A percentile compares a stretch with the other conserved stretches of the same genome.
These are phyloP conservation scores for Dimargaris xerosporica DNA, from an alignment of 192 early-diverging fungal species.

Conservation along the genomic window DNA sequence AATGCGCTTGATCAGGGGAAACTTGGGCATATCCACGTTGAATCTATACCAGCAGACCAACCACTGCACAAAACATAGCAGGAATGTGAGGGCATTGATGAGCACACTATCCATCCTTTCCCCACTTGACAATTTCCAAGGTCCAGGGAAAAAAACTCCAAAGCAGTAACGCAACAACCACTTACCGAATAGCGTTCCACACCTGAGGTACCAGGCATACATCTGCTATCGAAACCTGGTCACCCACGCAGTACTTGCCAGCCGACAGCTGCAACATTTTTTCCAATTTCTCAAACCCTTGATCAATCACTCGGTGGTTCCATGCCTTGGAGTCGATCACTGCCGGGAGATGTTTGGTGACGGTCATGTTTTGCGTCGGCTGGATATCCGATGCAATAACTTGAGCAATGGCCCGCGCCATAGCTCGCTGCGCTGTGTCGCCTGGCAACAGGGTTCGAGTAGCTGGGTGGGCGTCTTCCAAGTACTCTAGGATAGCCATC, in stretches of 20 bases:
- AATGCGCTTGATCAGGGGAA: constrained; percentile 52
- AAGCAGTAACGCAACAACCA: no score
- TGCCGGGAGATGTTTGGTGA: constrained; percentile 40
- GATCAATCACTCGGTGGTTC: constrained; percentile 34
- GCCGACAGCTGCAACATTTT: constrained; percentile 39
- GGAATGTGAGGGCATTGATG: no score
- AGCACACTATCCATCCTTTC: no score
- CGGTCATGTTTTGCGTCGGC: constrained; percentile 69
- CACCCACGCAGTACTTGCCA: constrained; percentile 63
- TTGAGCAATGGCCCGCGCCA: constrained; percentile 51
- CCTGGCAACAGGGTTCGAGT: constrained; percentile 49
- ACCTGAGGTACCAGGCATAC: constrained; percentile 61
- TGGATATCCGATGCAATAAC: constrained; percentile 72
- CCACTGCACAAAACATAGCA: no score
- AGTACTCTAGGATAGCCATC: constrained; percentile 70
- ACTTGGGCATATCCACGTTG: constrained; percentile 52
- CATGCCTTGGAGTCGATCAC: constrained; percentile 22
- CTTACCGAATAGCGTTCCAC: constrained; percentile 49
- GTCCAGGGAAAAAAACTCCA: no score
- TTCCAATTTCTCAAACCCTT: constrained; percentile 55
- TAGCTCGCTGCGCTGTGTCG: constrained; percentile 44
- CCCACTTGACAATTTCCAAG: no score
- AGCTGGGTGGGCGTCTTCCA: constrained; percentile 64
- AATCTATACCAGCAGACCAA: constrained; percentile 14
- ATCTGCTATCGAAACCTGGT: constrained; percentile 74